Evolutionary conservation across 1,139 yeast genomes (phyloP).

Genomic region (Zygosaccharomyces sapae): DNA sequence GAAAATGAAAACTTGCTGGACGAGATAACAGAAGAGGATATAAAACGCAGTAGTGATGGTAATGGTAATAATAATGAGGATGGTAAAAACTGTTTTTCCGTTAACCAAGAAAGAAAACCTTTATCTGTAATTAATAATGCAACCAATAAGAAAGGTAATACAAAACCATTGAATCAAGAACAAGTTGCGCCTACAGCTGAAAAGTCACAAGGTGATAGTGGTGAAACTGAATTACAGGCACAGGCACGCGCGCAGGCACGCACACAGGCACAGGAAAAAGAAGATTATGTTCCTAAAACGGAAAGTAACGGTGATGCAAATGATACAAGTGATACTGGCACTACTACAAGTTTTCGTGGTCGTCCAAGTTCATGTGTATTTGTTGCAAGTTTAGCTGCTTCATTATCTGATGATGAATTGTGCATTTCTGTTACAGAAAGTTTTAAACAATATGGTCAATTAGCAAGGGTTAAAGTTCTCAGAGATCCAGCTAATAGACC

Average conservation of each 20-base stretch:
- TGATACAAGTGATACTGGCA: too few species aligned
- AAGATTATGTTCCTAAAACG: too few species aligned
- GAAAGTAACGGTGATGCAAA: too few species aligned
- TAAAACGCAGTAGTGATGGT: slow-evolving; percentile 18
- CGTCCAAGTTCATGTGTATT: slow-evolving; percentile 85
- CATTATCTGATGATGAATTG: slow-evolving; percentile 63
- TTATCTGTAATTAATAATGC: too few species aligned
- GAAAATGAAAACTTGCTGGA: slow-evolving; percentile 14
- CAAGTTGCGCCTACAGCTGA: too few species aligned
- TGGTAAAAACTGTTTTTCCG: not conserved
- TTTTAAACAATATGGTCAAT: slow-evolving; percentile 63
- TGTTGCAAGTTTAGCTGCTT: slow-evolving; percentile 73
- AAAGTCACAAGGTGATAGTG: too few species aligned
- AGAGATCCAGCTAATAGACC: slow-evolving; percentile 82
- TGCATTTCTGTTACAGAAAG: slow-evolving; percentile 63
- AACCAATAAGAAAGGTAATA: too few species aligned
- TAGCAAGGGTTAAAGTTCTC: slow-evolving; percentile 75
- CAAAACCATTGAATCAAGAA: too few species aligned
- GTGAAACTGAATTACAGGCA: too few species aligned
- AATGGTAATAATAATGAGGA: too few species aligned
- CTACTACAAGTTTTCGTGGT: slow-evolving; percentile 30
- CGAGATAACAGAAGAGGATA: slow-evolving; percentile 16
- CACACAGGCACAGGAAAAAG: not conserved
- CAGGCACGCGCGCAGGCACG: too few species aligned
- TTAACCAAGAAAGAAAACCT: not conserved